phyloP scores from a whole-genome alignment of 306 rosid genomes.

The Rubus parviflorus region DNA sequence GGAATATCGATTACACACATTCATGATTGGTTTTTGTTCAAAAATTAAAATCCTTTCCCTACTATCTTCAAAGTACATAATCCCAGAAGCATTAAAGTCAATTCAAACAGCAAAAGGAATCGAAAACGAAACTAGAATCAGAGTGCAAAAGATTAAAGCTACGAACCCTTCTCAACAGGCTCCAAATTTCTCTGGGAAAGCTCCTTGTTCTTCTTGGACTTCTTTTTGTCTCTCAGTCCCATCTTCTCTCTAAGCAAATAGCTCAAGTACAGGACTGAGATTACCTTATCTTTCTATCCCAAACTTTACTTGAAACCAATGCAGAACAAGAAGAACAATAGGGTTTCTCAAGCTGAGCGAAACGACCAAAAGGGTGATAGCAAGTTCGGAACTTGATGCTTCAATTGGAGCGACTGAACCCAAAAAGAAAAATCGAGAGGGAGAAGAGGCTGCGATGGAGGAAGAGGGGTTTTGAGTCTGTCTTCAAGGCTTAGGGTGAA shows the following conservation, averaged over 20 bases:
- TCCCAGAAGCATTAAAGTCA: background rate
- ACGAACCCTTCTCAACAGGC: constrained; percentile 15
- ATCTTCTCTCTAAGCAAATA: background rate
- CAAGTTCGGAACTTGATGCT: constrained; percentile 1
- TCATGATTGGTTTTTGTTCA: background rate
- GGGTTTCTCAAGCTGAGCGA: too few relatives aligned
- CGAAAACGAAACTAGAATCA: background rate
- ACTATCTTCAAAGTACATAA: background rate
- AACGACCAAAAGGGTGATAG: background rate
- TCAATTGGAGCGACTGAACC: background rate
- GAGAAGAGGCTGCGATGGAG: background rate
- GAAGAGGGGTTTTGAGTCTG: background rate
- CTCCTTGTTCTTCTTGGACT: background rate
- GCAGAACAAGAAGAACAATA: background rate
- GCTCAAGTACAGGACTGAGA: background rate
- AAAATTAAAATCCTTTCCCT: background rate
- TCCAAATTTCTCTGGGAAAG: background rate
- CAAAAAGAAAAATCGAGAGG: background rate
- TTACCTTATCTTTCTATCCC: background rate
- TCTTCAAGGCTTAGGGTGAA: background rate
- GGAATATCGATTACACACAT: background rate
- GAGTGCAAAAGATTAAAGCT: background rate
- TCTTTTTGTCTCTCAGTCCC: constrained; percentile 20
- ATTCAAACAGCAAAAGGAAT: background rate
- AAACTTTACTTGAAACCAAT: background rate